These are phyloP conservation scores for Lippia alba DNA, from an alignment of 305 asterid genomes.

Conservation along the genomic window DNA sequence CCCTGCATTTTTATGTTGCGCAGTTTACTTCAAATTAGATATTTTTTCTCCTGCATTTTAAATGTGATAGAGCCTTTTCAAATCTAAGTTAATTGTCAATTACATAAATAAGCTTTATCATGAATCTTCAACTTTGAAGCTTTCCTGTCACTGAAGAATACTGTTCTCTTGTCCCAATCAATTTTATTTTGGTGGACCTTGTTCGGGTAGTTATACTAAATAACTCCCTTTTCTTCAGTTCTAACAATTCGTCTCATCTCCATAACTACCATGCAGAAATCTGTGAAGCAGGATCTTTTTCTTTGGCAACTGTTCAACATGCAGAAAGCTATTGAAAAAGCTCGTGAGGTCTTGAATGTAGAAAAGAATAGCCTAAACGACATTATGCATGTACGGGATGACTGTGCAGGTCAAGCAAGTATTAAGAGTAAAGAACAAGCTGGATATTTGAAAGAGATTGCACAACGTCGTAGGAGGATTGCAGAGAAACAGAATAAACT, in stretches of 20 bases:
- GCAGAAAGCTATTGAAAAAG: conserved; percentile 74
- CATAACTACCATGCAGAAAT: conserved; percentile 64
- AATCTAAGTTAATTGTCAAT: conserved; percentile 20
- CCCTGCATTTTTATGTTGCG: conserved; percentile 8
- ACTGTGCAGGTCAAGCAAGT: conserved; percentile 69
- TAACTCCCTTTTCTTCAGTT: conserved; percentile 17
- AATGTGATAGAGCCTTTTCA: conserved; percentile 14
- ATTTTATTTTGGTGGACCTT: conserved; percentile 6
- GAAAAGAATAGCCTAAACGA: conserved; percentile 74
- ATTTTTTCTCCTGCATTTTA: conserved; percentile 20
- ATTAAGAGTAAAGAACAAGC: conserved; percentile 80
- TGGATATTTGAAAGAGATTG: conserved; percentile 81
- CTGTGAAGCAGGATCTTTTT: conserved; percentile 81
- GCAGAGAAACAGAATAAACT: conserved; percentile 72
- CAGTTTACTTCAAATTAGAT: conserved; percentile 8
- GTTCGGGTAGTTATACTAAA: not conserved
- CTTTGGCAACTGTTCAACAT: conserved; percentile 92
- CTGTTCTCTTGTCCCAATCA: conserved; percentile 10
- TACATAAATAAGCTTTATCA: conserved; percentile 8
- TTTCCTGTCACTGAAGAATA: conserved; percentile 12
- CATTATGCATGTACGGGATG: conserved; percentile 79
- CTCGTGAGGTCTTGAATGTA: conserved; percentile 79
- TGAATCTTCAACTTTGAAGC: conserved; percentile 8
- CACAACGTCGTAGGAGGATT: conserved; percentile 72
- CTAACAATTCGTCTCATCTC: conserved; percentile 28